A percentile compares a stretch with the other conserved stretches of the same genome.
These are phyloP conservation scores for Xylona heveae DNA, from an alignment of 495 filamentous ascomycete genomes.

Conservation along the genomic window DNA sequence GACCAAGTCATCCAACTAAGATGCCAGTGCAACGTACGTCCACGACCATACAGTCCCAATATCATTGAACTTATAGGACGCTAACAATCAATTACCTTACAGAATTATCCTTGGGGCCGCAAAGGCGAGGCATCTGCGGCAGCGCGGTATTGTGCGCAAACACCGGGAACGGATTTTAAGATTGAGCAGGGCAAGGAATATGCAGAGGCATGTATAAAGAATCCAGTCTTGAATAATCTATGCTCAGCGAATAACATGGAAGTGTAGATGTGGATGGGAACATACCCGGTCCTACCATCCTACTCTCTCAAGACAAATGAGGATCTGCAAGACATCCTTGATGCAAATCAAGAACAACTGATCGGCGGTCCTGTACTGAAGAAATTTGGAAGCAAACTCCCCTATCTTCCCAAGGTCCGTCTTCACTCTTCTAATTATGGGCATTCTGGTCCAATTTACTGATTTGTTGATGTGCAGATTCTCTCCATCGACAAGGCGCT, in stretches of 20 bases:
- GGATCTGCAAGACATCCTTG: constrained; percentile 40
- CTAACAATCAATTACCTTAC: neutral
- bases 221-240: too few species aligned
- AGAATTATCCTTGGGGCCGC: constrained; percentile 30
- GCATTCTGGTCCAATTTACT: neutral
- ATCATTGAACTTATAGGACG: neutral
- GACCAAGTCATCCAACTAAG: constrained; percentile 21
- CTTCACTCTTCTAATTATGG: neutral
- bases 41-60: neutral
- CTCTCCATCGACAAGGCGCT: constrained; percentile 61
- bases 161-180: constrained; percentile 16
- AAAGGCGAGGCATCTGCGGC: constrained; percentile 22
- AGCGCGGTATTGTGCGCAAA: constrained; percentile 21
- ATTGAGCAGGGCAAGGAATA: constrained; percentile 23
- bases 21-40: constrained; percentile 20
- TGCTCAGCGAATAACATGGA: constrained; percentile 17
- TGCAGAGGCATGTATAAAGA: constrained; percentile 21
- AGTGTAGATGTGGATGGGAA: constrained; percentile 60
- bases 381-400: constrained; percentile 43
- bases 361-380: constrained; percentile 40
- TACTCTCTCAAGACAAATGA: constrained; percentile 38
- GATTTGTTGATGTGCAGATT: constrained; percentile 31
- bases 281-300: constrained; percentile 51
- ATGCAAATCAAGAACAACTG: constrained; percentile 36
- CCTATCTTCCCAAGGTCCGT: constrained; percentile 50